Evolutionary conservation across 2,329 filamentous ascomycete genomes (phyloP).

Genomic region (Xylariales sp.): DNA sequence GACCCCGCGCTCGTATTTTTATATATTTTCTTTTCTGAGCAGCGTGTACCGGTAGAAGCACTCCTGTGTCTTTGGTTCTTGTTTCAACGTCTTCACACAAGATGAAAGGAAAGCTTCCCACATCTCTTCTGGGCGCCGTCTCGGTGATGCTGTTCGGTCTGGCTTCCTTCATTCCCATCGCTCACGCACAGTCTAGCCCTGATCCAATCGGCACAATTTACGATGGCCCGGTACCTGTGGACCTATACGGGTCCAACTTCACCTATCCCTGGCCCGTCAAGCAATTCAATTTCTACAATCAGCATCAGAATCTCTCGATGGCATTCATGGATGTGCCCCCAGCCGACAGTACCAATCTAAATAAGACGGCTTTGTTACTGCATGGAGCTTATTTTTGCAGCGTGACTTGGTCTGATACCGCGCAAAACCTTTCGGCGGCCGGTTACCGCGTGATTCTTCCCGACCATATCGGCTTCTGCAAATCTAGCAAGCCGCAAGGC

Average conservation of each 20-base stretch:
- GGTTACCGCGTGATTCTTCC: slow-evolving; percentile 50
- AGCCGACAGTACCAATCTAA: slow-evolving; percentile 22
- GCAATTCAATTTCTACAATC: slow-evolving; percentile 42
- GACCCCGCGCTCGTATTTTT: too few relatives aligned
- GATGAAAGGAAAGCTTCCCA: too few relatives aligned
- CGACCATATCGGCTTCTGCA: slow-evolving; percentile 55
- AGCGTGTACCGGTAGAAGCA: too few relatives aligned
- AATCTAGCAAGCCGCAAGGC: slow-evolving; percentile 43
- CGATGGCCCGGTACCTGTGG: slow-evolving; percentile 30
- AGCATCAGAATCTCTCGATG: slow-evolving; percentile 45
- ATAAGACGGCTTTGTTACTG: slow-evolving; percentile 41
- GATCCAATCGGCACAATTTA: slow-evolving; percentile 20
- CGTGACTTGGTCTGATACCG: slow-evolving; percentile 46
- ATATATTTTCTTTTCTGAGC: too few relatives aligned
- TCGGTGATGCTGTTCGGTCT: slow-evolving; percentile 8
- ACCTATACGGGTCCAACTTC: slow-evolving; percentile 46
- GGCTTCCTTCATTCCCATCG: slow-evolving; percentile 6
- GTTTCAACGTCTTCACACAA: too few relatives aligned
- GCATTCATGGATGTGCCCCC: slow-evolving; percentile 48
- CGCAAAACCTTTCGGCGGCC: slow-evolving; percentile 29
- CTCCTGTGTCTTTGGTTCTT: too few relatives aligned
- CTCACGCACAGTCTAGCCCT: slow-evolving; percentile 7
- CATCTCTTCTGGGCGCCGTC: neutral
- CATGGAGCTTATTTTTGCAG: slow-evolving; percentile 56
- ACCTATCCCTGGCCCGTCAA: slow-evolving; percentile 48